Base-by-base conservation (phyloP, 2,329 filamentous ascomycete genomes). In the Chalara sp. region DNA sequence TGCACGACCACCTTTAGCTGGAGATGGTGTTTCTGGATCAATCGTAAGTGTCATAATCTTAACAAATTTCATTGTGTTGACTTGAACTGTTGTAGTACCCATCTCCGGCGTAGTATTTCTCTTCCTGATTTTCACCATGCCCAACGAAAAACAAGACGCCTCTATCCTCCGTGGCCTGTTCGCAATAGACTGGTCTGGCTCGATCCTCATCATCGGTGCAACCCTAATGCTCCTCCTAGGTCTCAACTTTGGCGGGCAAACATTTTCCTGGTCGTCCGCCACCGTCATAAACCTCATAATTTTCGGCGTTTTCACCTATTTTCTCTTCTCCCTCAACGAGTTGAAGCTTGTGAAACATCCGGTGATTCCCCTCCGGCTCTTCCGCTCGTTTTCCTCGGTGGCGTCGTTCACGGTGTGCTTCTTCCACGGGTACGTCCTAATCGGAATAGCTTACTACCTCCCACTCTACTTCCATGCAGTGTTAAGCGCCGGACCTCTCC, bases 181-280 rank as follows among this genome's bases (percentile, higher is more conserved):
- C 51, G 79, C 78, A 0, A 70, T 79, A 28, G 76, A 80, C 59
- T 80, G 76, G 76, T 53, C 70, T 6, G 86, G 85, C 1, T 80
- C 77, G 0, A 45, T 84, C 10, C 70, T 76, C 6, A 76, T 84
- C 10, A 70, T 78, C 8, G 86, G 84, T 43, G 87, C 84, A 30
- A 89, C 87, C 21, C 21, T 21, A 21, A 21, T 21, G 86, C 76
- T 95, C 58, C 79, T 95, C 3, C 80, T 95, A 44, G 89, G 88
- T 1, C 78, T 95, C 6, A 84, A 93, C 62, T 87, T 90, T 55
- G 89, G 89, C 50, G 89, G 88, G 48, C 78, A 88, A 48, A 73
- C 75, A 31, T 80, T 79, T 55, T 84, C 89, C 1, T 88, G 55
- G 56, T 43, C 33, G 30, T 55, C 53, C 6, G 41, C 55, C 5